Evolutionary conservation across 2,329 filamentous ascomycete genomes (phyloP), one percentile per base, ranked within the genome.

Genomic region (Amauroascus niger): DNA sequence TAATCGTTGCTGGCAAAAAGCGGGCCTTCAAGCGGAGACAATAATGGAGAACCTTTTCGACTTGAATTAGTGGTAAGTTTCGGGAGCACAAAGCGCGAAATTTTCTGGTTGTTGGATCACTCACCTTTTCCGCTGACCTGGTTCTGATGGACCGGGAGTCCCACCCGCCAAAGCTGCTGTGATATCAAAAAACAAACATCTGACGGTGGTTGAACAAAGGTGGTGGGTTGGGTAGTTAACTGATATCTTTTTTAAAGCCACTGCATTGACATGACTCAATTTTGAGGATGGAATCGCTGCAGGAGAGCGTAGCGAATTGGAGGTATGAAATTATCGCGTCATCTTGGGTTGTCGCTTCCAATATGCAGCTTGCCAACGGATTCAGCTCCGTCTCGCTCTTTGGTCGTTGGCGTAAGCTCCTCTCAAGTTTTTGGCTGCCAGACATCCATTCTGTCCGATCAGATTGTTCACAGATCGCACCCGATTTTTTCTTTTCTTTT

Each of bases 1-100:
- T 22, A 3, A 33, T n/a, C 26, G 26, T 20, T 14, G 28, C 26
- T 33, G 8, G 44, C 14, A 26, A 26, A 41, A 43, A 43, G 26
- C 26, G 44, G 26, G 44, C 26, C 44, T 1, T 26, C 11, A 11
- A 20, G 28, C 28, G 26, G 26, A 8, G 28, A 33, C n/a, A 28
- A 16, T n/a, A n/a, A n/a, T 22, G 18, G 45, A 41, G 32, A 28
- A 16, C 4, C 20, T 49, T 6, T 18, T 16, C 13, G n/a, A n/a
- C 18, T 13, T 33, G 2, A 41, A 9, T 41, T 48, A 48, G 45
- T 48, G 48, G 48, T 50, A 50, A 50, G 37, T 50, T 50, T 50
- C 48, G 48, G 48, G 35, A 50, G 48, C 46, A 22, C 33, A 14
- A 14, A 26, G 33, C 8, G 33, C 7, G 28, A 32, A 43, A 37